Conservation (phyloP, 202 grass and related monocot species). For the Tripidium arundinaceum region DNA sequence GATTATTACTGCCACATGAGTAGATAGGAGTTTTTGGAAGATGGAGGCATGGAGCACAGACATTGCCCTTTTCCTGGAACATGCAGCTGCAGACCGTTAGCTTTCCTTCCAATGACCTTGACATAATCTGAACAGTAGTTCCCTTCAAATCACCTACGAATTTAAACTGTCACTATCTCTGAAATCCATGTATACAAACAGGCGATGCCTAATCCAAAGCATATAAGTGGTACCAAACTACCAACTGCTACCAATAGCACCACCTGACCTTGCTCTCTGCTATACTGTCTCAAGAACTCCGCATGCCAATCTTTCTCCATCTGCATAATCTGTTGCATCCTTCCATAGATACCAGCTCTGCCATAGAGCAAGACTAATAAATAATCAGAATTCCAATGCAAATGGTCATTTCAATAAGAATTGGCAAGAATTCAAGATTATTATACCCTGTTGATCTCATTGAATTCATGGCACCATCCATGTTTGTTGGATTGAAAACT, state of each 20-base stretch:
- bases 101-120: constrained; percentile 85
- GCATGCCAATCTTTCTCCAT: constrained; percentile 73
- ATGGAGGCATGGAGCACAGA: constrained; percentile 31
- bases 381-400: constrained; percentile 14
- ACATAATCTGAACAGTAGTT: constrained; percentile 67
- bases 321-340: constrained; percentile 76
- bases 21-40: constrained; percentile 19
- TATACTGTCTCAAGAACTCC: constrained; percentile 60
- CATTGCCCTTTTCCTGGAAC: constrained; percentile 50
- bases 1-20: not conserved
- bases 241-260: constrained; percentile 13
- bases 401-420: constrained; percentile 4
- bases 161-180: constrained; percentile 11
- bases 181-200: not conserved
- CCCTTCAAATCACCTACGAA: constrained; percentile 56
- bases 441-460: constrained; percentile 49
- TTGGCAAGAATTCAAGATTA: constrained; percentile 22
- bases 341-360: constrained; percentile 71
- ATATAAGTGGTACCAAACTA: constrained; percentile 7
- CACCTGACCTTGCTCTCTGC: constrained; percentile 37
- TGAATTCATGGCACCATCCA: constrained; percentile 26
- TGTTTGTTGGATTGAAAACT: constrained; percentile 47
- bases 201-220: not conserved
- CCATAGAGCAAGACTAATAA: constrained; percentile 19
- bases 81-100: constrained; percentile 73